Base-by-base conservation (phyloP, 257 asterid species). In the Rhazya stricta region DNA sequence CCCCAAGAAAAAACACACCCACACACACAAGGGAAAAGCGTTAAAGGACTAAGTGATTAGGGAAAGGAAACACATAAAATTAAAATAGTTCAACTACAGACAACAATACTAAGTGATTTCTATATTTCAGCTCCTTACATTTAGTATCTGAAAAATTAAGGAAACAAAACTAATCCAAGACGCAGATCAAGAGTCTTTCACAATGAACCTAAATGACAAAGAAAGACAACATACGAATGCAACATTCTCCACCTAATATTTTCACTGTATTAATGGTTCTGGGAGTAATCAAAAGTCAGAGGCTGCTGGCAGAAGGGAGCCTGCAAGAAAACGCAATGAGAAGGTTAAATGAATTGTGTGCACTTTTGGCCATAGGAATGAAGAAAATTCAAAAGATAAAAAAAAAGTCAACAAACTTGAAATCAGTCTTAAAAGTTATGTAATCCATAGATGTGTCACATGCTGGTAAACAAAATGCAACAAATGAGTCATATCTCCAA, bases 251-350 rank as follows among this genome's bases (percentile, higher is more conserved):
- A 80, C 50, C 74, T 54, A 37, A 34, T 32, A 30, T 68, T 34
- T 58, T 25, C n/a, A 12, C 71, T 72, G 27, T 65, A 73, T 67
- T 45, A 78, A 74, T 86, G 89, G 75, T 82, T 83, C 57, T 91
- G 97, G 36, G 89, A 80, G 87, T 89, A 89, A 77, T 87, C 97
- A 66, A 95, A 95, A 73, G 96, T 92, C 70, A 92, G 86, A 45
- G 98, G 99, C 83, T 92, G 99, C 91, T 88, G 99, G 82, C 85
- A 86, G 82, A 88, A 83, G 71, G 98, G 90, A 25, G 90, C 91
- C 99, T 95, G 81, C 83, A 84, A 73, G 43, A 78, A 66, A 73
- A 58, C 13, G 48, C 19, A 39, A 77, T 4, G 0, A 37, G 42
- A n/a, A 34, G 30, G 9, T 34, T 48, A 13, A 70, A 76, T 41